Evolutionary conservation across 305 asterid genomes (phyloP).

Genomic region (Rubia balearica): DNA sequence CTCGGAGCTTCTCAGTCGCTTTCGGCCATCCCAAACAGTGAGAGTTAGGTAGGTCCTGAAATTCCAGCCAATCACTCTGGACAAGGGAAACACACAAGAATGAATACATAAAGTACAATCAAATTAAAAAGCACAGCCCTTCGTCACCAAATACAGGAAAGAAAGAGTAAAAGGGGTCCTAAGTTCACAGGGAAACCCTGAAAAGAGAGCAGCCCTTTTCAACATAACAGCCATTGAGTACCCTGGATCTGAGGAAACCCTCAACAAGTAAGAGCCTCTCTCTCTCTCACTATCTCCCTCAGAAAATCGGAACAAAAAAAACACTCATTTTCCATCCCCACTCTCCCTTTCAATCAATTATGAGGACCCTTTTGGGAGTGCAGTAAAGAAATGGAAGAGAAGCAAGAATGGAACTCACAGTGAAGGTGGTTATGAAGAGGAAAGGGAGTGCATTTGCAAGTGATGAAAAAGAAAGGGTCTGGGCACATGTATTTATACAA

Average conservation of each 20-base stretch:
- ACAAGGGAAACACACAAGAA: slow-evolving; percentile 13
- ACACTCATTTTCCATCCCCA: slow-evolving; percentile 20
- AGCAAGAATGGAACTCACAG: not conserved
- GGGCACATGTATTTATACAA: not conserved
- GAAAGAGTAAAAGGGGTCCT: slow-evolving; percentile 19
- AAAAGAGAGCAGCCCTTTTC: slow-evolving; percentile 34
- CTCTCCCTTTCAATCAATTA: slow-evolving; percentile 40
- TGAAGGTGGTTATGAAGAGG: not conserved
- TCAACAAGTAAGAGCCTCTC: slow-evolving; percentile 28
- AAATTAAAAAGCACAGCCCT: slow-evolving; percentile 13
- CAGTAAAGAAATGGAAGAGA: slow-evolving; percentile 10
- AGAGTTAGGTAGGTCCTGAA: slow-evolving; percentile 21
- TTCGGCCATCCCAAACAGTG: slow-evolving; percentile 18
- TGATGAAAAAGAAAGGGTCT: not conserved
- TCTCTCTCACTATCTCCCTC: not conserved
- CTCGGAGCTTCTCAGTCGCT: slow-evolving; percentile 23
- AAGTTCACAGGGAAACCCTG: slow-evolving; percentile 71
- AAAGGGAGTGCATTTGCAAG: not conserved
- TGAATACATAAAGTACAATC: slow-evolving; percentile 2
- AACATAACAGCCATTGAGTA: slow-evolving; percentile 38
- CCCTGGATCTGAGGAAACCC: slow-evolving; percentile 89
- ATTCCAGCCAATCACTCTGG: slow-evolving; percentile 32
- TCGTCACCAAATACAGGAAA: slow-evolving; percentile 33
- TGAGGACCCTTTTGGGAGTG: slow-evolving; percentile 26
- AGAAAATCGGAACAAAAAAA: too few species aligned